Base-by-base conservation (phyloP, 2,329 filamentous ascomycete genomes). In the Penicillium occitanis region DNA sequence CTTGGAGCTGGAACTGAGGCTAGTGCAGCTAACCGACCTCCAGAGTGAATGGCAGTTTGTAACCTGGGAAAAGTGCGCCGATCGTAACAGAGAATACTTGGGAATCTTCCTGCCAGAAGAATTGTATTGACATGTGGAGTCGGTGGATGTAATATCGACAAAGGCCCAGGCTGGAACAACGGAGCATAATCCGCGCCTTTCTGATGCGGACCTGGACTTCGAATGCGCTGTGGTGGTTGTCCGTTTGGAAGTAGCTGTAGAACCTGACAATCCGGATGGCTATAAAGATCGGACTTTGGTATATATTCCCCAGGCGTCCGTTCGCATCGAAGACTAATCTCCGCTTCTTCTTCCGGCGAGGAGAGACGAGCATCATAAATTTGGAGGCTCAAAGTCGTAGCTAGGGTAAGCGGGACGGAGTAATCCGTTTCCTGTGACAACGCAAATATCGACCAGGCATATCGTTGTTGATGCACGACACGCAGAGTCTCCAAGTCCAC, bases 11-110 rank as follows among this genome's bases (percentile, higher is more conserved):
- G 90, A 10, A 93, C 80, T 0, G 88, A 88, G 0, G 90, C 81
- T 67, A 97, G 81, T 66, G 88, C 89, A 62, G 90, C 92, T 11
- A 97, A 84, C 5, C 90, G 84, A 0, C 91, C 92, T 1, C 93
- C 93, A 0, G 92, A 96, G 77, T 96, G 88, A 10, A 97, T 88
- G 0, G 92, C 92, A 5, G 88, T 89, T 67, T 88, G 86, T 7
- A 97, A 85, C 17, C 86, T 86, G 0, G 92, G 91, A 72, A 97
- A 96, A 77, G 87, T 92, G 53, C 94, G 89, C 3, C 93, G 87
- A 74, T 97, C 93, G 78, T 97, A 98, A 74, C 92, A 90, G 3
- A 97, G 82, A 65, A 97, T 91, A 72, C 88, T 93, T 4, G 93
- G 91, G 75, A 97, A 97, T 17, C 94, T 87, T 0, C 94, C 94